Base-by-base conservation (phyloP, 306 rosid species). In the Vigna nakashimae region DNA sequence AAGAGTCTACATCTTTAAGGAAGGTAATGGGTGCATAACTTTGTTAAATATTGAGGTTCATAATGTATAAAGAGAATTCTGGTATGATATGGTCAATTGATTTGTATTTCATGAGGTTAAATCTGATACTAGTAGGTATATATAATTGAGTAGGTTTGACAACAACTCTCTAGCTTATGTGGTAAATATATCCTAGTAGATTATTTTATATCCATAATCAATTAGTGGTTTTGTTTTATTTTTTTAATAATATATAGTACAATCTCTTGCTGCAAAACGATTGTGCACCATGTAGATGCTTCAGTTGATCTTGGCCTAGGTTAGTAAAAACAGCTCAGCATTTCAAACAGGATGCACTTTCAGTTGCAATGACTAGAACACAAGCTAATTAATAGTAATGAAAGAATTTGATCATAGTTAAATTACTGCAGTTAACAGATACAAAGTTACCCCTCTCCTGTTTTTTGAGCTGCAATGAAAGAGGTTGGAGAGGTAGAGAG, bases 1-100 rank as follows among this genome's bases (percentile, higher is more conserved):
- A 71, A 65, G 92, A 87, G 74, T 84, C 97, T 15, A 84, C 85
- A 17, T 87, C 86, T 15, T 52, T 89, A 36, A 88, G 90, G 84
- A 78, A 78, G 91, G 98, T 94, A 86, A 67, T 77, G 24, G 9
- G 22, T 65, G 48, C 60, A 68, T 74, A 14, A 55, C 43, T 65
- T 78, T 68, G 26, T 58, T 63, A 42, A 48, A 40, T 56, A 45
- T 13, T 65, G 67, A 57, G 76, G 49, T 62, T 79, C 69, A 42
- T 69, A 50, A 6, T 57, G 17, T 65, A 56, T 63, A 52, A 28
- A 14, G 62, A 38, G 55, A 17, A 32, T 43, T 53, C 67, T 43
- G 13, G 26, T 49, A 69, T 69, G 16, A 38, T 80, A 56, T 64
- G 65, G n/a, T 16, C 67, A 30, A 55, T 8, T 43, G 43, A 49